Evolutionary conservation across 371 early-diverging fungal genomes (phyloP).

Genomic region (Syncephalastrum sp.): DNA sequence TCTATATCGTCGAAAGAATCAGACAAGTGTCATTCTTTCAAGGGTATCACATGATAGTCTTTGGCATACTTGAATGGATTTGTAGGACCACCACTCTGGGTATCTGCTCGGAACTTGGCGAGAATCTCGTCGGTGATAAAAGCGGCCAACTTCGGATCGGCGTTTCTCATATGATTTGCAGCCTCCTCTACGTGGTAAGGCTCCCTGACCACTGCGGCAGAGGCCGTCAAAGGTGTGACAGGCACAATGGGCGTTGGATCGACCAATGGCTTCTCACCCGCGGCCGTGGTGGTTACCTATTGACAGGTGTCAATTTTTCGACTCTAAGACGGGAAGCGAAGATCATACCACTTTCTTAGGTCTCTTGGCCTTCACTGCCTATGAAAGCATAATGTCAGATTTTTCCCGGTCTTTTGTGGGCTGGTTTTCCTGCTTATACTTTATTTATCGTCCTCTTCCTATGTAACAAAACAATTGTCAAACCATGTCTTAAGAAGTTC

Average conservation of each 20-base stretch:
- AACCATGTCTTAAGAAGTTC: no score
- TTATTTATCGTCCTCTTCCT: no score
- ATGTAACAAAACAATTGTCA: no score
- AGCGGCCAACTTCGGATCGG: slow-evolving; percentile 32
- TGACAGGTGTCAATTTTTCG: background rate
- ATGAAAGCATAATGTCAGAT: no score
- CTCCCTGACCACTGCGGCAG: background rate
- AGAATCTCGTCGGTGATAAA: slow-evolving; percentile 10
- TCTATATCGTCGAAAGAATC: background rate
- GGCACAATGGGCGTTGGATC: background rate
- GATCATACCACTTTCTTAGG: background rate
- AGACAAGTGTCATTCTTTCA: background rate
- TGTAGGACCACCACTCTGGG: slow-evolving; percentile 7
- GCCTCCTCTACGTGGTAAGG: slow-evolving; percentile 20
- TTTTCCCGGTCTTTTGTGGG: no score
- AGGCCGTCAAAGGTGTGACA: background rate
- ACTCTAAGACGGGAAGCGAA: background rate
- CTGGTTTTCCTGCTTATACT: no score
- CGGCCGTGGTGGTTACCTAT: background rate
- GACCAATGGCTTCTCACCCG: background rate
- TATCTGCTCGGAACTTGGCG: slow-evolving; percentile 10
- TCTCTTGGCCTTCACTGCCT: background rate
- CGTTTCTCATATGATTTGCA: slow-evolving; percentile 24
- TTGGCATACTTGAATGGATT: slow-evolving; percentile 30
- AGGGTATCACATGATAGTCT: background rate